Evolutionary conservation across 441 rosid genomes (phyloP).

Genomic region (Bruguiera hainesii): DNA sequence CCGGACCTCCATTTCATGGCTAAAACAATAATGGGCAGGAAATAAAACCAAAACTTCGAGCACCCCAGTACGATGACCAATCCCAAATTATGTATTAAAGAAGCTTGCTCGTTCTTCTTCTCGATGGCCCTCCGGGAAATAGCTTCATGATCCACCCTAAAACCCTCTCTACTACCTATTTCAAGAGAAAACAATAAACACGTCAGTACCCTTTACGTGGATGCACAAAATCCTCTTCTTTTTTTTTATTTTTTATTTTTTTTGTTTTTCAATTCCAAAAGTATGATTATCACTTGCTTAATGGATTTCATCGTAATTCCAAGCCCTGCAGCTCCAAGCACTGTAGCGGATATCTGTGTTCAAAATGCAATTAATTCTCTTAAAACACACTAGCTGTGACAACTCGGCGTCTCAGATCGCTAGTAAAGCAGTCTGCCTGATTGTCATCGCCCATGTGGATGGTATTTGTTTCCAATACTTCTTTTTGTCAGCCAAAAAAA

Average conservation of each 20-base stretch:
- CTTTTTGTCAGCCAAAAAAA: too few species aligned
- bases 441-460: too few species aligned
- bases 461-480: too few species aligned
- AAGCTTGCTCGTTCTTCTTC: constrained; percentile 80
- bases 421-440: too few species aligned
- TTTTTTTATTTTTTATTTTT: too few species aligned
- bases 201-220: neutral
- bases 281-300: too few species aligned
- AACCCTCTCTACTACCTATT: constrained; percentile 94
- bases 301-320: too few species aligned
- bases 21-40: constrained; percentile 8
- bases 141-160: constrained; percentile 99
- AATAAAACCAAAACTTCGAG: neutral
- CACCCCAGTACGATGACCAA: constrained; percentile 14
- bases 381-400: too few species aligned
- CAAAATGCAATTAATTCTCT: too few species aligned
- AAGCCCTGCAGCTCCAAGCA: too few species aligned
- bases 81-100: constrained; percentile 31
- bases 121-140: constrained; percentile 92
- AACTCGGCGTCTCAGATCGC: too few species aligned
- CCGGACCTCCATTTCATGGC: constrained; percentile 25
- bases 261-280: neutral
- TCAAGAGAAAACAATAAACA: neutral
- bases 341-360: too few species aligned
- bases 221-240: neutral